A percentile compares a stretch with the other conserved stretches of the same genome.
These are phyloP conservation scores for Alternaria infectoria DNA, from an alignment of 2,329 filamentous ascomycete species.

Conservation along the genomic window DNA sequence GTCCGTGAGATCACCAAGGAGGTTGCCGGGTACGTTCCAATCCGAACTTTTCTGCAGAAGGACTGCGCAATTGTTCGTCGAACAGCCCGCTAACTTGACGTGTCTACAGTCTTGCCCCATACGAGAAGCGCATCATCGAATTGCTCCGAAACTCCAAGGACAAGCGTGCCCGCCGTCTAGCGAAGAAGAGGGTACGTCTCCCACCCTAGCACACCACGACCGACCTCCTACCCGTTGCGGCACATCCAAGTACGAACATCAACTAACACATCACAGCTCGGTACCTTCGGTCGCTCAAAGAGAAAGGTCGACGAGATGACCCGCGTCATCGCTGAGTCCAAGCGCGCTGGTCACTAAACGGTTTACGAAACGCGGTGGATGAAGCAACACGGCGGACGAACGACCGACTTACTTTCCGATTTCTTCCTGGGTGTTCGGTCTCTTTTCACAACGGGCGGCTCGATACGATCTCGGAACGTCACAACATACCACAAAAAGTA, in stretches of 20 bases:
- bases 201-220: conserved; percentile 1
- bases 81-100: conserved; percentile 12
- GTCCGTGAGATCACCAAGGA: conserved; percentile 98
- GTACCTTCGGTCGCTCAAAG: conserved; percentile 98
- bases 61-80: not conserved
- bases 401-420: conserved; percentile 37
- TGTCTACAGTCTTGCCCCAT: conserved; percentile 33
- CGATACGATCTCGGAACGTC: conserved; percentile 37
- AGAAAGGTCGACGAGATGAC: conserved; percentile 99
- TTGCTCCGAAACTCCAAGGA: conserved; percentile 99
- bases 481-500: conserved; percentile 35
- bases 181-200: conserved; percentile 91
- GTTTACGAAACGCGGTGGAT: conserved; percentile 29
- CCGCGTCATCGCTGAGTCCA: conserved; percentile 95
- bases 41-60: not conserved
- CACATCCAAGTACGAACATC: conserved; percentile 5
- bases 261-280: conserved; percentile 68
- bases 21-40: conserved; percentile 80
- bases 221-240: not conserved
- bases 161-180: conserved; percentile 98
- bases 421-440: conserved; percentile 45
- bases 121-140: conserved; percentile 99
- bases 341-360: conserved; percentile 73
- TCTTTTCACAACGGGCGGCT: conserved; percentile 41
- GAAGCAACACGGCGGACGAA: conserved; percentile 33